Base-by-base conservation (phyloP, 106 monocot species). In the Dioscorea alata region DNA sequence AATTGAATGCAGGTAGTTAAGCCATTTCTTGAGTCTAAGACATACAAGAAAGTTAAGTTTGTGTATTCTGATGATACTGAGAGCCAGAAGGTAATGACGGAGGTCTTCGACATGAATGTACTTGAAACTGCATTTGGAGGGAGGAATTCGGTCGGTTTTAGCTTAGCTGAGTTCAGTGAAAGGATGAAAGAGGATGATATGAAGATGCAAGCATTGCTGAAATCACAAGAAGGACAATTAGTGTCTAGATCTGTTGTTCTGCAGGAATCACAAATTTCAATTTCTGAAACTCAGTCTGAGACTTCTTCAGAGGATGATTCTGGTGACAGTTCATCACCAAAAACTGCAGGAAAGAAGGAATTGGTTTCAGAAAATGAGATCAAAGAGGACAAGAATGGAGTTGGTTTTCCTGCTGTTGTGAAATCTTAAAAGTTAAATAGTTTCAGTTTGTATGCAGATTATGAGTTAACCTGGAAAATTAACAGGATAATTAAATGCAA, bases 31-130 rank as follows among this genome's bases (percentile, higher is more conserved):
- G 83, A 87, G 62, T 65, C 59, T 20, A 77, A 80, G 61, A 83
- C 87, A 59, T 80, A 77, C 72, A 77, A 80, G 59, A 87, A 86
- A 67, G 79, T 87, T 63, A 77, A 68, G 19, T 83, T 83, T 77
- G 83, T 83, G 6, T 87, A 74, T 57, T 87, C 87, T 4, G 74
- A 75, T 33, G 59, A 83, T 9, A 19, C 12, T 2, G 77, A 80
- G 1, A 77, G 74, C 74, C 76, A 77, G 67, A 87, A 80, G 65
- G 68, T 83, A 54, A 87, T 87, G 76, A 25, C 70, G 2, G 74
- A 87, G 4, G 63, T 77, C 17, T 80, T 87, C 12, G 83, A 87
- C 62, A 63, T 80, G 61, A 74, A 83, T 50, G 64, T 80, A 33
- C 80, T 87, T 13, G 87, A 87, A 33, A 72, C 77, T 21, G 59